Evolutionary conservation across 331 rosid species (phyloP), one percentile per base, ranked within the genome.

Genomic region (Stylosanthes scabra): DNA sequence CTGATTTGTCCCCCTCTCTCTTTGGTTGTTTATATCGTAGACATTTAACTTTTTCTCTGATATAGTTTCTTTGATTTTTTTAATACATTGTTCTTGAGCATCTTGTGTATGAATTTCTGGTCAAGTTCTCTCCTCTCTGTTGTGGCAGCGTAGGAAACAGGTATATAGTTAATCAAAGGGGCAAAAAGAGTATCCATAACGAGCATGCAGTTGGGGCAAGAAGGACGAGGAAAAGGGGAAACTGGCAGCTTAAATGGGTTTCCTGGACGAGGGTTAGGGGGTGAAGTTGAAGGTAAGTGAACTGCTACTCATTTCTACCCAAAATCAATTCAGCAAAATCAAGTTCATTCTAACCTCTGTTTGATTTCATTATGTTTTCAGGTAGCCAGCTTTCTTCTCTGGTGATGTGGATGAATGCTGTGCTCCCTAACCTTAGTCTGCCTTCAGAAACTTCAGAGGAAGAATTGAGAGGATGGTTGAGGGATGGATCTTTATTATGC

Each of bases 401-500:
- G 74, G 83, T 94, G 84, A 86, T 85, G 70, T 94, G 99, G 99
- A 82, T 94, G 68, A 87, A 91, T 86, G 76, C 55, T 25, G 80
- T 87, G 80, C 87, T 94, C 75, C 99, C 99, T 39, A 78, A 87
- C 74, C 56, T 88, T 61, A 85, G 85, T 79, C 74, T 94, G 72
- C 91, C 96, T 25, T 61, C 59, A 74, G 96, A 87, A 67, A 87
- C 91, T 79, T 84, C 99, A 3, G 90, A 77, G 82, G 95, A 88
- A 80, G 96, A 94, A 64, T 61, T 94, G 66, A 88, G 96, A 74
- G 77, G 49, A 28, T 86, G 85, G 79, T 79, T 94, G 85, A 73
- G 72, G 68, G 96, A 94, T 87, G 99, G 99, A 77, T 83, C 87
- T 14, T 77, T 88, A 58, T 80, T 91, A 44, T 94, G 96, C 82